Conservation (phyloP, 1,284 basidiomycete genomes). For the Leccinum subrobustum region DNA sequence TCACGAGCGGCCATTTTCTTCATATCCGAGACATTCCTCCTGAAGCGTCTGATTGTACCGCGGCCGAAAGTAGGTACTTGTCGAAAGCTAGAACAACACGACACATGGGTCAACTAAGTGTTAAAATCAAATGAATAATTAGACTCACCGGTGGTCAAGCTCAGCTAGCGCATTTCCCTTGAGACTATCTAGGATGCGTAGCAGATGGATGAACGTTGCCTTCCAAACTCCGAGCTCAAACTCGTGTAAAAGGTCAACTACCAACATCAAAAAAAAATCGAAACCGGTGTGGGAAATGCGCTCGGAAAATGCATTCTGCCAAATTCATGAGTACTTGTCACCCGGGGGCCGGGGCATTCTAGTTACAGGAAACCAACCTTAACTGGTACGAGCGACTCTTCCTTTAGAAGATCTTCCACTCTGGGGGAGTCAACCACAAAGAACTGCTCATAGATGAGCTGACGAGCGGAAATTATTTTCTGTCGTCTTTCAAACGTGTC, state of each 20-base stretch:
- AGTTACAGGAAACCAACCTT: too few species aligned
- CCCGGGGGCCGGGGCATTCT: too few species aligned
- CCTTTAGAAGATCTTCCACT: too few species aligned
- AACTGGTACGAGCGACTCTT: too few species aligned
- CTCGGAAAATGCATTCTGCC: neutral
- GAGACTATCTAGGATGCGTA: neutral
- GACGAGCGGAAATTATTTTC: too few species aligned
- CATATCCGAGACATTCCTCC: neutral
- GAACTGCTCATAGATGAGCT: too few species aligned
- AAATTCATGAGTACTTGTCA: too few species aligned
- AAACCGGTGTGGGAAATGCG: neutral
- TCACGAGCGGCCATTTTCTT: neutral
- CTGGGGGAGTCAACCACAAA: too few species aligned
- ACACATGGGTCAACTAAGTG: neutral
- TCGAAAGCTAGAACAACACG: neutral
- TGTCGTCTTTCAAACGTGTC: too few species aligned
- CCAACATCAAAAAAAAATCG: neutral
- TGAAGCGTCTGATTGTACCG: neutral
- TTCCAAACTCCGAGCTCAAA: neutral
- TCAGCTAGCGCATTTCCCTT: neutral
- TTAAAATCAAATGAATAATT: neutral
- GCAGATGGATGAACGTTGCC: neutral
- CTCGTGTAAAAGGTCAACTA: neutral
- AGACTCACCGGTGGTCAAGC: neutral
- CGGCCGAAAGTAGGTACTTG: neutral